Evolutionary conservation across 192 early-diverging fungal species (phyloP), one percentile per base, ranked within the genome.

Genomic region (Coemansia sp.): DNA sequence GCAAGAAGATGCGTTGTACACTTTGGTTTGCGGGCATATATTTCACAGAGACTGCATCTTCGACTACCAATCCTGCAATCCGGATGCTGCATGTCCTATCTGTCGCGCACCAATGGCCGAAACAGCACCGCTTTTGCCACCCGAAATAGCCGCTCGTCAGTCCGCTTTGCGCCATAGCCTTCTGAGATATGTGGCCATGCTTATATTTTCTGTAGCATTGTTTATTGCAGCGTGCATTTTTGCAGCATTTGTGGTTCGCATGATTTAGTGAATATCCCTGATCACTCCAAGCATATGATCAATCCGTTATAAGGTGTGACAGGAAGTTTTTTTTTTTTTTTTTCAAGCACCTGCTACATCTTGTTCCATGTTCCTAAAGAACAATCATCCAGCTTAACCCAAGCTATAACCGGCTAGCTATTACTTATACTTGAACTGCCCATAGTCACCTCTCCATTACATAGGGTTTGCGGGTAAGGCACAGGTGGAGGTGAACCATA

Each of bases 1-100:
- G 21, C 19, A 46, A 13, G 14, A 16, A 23, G 30, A 43, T 1
- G 39, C 4, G 12, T 18, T 48, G 5, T 50, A 55, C 45, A 63
- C 16, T 14, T 45, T 54, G 18, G n/a, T 47, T 2, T 63, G 61
- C 30, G 46, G 53, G 10, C 61, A 63, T 39, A 6, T 31, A 10
- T 54, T 63, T 19, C 61, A 63, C 61, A n/a, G 21, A 14, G 47
- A 48, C 33, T 63, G 61, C 38, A 50, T 63, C 28, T n/a, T 38
- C 23, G 44, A 55, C 7, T 43, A 55, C 18, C 52, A 30, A 37
- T 10, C 18, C 14, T 28, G 37, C 18, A 45, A 55, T 18, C 14
- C 53, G 35, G 28, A 63, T 14, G 45, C 53, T 4, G 9, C 16
- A 8, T 63, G 61, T 6, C 61, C 61, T n/a, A 44, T 31, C 16